Evolutionary conservation across 2,329 filamentous ascomycete genomes (phyloP).

Genomic region (Zymoseptoria ardabiliae): DNA sequence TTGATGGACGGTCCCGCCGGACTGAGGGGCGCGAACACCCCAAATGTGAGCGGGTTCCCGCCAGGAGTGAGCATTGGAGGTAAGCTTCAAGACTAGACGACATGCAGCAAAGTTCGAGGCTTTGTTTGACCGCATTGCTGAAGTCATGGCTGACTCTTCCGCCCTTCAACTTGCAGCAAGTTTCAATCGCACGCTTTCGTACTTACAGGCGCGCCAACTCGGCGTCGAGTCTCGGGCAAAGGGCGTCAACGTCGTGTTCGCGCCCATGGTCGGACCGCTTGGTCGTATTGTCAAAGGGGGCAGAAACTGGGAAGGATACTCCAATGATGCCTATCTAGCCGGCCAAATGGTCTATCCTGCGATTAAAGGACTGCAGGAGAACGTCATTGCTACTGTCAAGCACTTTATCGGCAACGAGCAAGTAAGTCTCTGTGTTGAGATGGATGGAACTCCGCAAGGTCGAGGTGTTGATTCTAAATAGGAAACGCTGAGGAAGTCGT

Average conservation of each 20-base stretch:
- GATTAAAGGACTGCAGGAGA: slow-evolving; percentile 41
- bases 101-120: neutral
- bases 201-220: slow-evolving; percentile 27
- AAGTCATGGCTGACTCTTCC: slow-evolving; percentile 46
- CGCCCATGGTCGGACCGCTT: slow-evolving; percentile 42
- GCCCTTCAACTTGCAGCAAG: slow-evolving; percentile 25
- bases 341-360: slow-evolving; percentile 46
- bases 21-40: slow-evolving; percentile 33
- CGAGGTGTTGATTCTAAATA: slow-evolving; percentile 1
- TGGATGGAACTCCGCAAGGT: neutral
- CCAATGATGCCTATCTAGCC: slow-evolving; percentile 59
- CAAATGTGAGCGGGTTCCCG: slow-evolving; percentile 38
- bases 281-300: slow-evolving; percentile 61
- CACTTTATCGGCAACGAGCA: slow-evolving; percentile 39
- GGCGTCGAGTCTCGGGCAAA: slow-evolving; percentile 27
- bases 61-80: slow-evolving; percentile 37
- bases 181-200: slow-evolving; percentile 32
- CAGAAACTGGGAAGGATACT: slow-evolving; percentile 70
- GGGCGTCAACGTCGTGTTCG: slow-evolving; percentile 24
- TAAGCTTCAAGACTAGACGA: neutral
- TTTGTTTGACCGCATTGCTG: slow-evolving; percentile 18
- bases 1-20: slow-evolving; percentile 38
- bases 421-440: slow-evolving; percentile 20
- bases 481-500: slow-evolving; percentile 19
- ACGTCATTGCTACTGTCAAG: slow-evolving; percentile 34